phyloP scores from a whole-genome alignment of 495 filamentous ascomycete species.

The Talaromyces trachyspermus region DNA sequence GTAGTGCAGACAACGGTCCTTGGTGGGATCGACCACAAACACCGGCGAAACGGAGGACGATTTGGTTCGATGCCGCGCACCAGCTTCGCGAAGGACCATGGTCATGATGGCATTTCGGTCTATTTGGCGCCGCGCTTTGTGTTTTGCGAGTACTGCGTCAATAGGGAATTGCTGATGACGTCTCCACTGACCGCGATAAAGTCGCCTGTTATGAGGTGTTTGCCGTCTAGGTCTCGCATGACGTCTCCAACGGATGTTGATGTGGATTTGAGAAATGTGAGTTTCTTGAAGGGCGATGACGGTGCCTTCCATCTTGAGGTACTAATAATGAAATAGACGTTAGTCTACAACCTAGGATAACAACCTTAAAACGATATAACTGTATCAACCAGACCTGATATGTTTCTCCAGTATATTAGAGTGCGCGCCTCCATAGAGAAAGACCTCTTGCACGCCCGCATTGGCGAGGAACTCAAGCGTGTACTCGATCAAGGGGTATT shows the following conservation, averaged over 20 bases:
- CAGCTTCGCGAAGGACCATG: constrained; percentile 77
- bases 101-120: constrained; percentile 99
- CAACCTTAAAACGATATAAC: too few relatives aligned
- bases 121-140: constrained; percentile 70
- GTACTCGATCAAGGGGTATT: constrained; percentile 97
- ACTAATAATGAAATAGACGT: constrained; percentile 27
- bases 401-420: constrained; percentile 84
- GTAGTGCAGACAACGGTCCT: constrained; percentile 84
- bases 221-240: constrained; percentile 86
- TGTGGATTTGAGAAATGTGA: constrained; percentile 81
- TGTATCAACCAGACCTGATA: constrained; percentile 64
- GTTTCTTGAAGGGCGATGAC: constrained; percentile 74
- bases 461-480: constrained; percentile 93
- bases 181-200: constrained; percentile 92
- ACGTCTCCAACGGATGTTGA: constrained; percentile 89
- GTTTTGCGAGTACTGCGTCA: constrained; percentile 66
- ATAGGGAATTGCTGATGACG: constrained; percentile 87
- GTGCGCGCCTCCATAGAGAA: constrained; percentile 85
- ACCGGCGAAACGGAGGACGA: constrained; percentile 64
- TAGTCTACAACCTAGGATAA: background rate
- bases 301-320: constrained; percentile 60
- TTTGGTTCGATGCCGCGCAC: constrained; percentile 67
- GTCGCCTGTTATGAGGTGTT: constrained; percentile 78
- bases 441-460: constrained; percentile 86
- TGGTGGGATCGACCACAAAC: constrained; percentile 77